A percentile compares a stretch with the other conserved stretches of the same genome.
phyloP scores from a whole-genome alignment of 2,329 filamentous ascomycete genomes.

The Alternaria arborescens region DNA sequence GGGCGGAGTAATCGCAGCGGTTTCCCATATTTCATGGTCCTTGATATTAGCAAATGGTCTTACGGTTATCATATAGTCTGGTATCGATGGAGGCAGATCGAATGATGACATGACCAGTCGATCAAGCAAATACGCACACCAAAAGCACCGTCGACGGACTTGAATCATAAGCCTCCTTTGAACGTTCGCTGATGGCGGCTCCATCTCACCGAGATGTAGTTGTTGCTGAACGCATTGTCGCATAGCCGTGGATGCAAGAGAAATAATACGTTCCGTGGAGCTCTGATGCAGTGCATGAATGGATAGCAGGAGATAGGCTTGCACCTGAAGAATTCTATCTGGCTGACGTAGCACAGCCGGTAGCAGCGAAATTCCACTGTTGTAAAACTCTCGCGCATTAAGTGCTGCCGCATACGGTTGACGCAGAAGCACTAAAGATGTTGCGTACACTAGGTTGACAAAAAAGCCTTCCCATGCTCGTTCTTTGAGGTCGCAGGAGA shows the following conservation, averaged over 20 bases:
- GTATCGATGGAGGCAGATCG: slow-evolving; percentile 27
- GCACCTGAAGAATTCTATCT: slow-evolving; percentile 26
- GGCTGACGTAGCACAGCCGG: slow-evolving; percentile 24
- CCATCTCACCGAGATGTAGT: slow-evolving; percentile 26
- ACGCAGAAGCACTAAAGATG: slow-evolving; percentile 23
- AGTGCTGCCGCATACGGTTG: slow-evolving; percentile 10
- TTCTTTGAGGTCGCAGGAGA: slow-evolving; percentile 4
- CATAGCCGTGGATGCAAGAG: slow-evolving; percentile 26
- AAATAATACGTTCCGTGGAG: slow-evolving; percentile 32
- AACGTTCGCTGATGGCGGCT: slow-evolving; percentile 13
- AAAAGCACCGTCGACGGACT: slow-evolving; percentile 29
- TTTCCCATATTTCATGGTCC: slow-evolving; percentile 20
- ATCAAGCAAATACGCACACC: slow-evolving; percentile 32
- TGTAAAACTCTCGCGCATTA: slow-evolving; percentile 23
- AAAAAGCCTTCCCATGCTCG: slow-evolving; percentile 31
- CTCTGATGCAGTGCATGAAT: slow-evolving; percentile 30
- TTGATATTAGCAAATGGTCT: slow-evolving; percentile 28
- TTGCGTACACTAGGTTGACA: slow-evolving; percentile 28
- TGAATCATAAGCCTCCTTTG: slow-evolving; percentile 16
- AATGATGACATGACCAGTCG: slow-evolving; percentile 27
- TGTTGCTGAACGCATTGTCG: slow-evolving; percentile 31
- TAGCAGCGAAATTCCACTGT: slow-evolving; percentile 21
- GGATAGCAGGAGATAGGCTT: slow-evolving; percentile 28
- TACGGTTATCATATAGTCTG: slow-evolving; percentile 27
- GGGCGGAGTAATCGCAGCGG: slow-evolving; percentile 16